Evolutionary conservation across 2,329 filamentous ascomycete species (phyloP).

Genomic region (Trichoderma simmonsii): DNA sequence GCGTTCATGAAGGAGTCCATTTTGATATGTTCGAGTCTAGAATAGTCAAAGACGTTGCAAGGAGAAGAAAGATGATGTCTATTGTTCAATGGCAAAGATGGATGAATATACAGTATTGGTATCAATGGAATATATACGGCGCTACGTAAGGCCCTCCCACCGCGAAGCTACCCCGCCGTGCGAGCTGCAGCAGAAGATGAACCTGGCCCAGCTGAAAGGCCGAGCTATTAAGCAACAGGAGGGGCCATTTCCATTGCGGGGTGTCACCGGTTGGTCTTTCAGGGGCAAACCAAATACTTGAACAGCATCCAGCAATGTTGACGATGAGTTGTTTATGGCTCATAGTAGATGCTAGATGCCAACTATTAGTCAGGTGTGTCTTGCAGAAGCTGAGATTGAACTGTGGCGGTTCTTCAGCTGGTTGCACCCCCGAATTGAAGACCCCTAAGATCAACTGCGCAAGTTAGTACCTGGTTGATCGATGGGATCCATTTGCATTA

Average conservation of each 20-base stretch:
- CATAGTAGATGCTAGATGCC: background rate
- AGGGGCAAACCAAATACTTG: background rate
- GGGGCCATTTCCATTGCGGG: slow-evolving; percentile 6
- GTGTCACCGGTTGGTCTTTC: background rate
- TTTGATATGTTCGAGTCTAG: slow-evolving; percentile 3
- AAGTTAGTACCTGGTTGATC: background rate
- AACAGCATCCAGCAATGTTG: background rate
- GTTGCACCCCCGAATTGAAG: background rate
- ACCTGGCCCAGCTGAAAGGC: slow-evolving; percentile 9
- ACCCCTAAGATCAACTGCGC: background rate
- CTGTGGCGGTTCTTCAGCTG: background rate
- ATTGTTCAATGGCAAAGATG: background rate
- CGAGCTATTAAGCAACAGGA: background rate
- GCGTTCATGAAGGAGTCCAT: slow-evolving; percentile 41
- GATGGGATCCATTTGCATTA: background rate
- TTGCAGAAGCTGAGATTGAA: background rate
- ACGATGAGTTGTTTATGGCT: background rate
- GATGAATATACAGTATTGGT: background rate
- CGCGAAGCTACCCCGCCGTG: slow-evolving; percentile 14
- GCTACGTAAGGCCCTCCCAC: background rate
- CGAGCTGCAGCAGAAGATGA: background rate
- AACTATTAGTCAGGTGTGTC: too few relatives aligned
- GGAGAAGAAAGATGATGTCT: background rate
- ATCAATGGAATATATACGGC: background rate
- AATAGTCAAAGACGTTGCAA: background rate